A percentile compares a stretch with the other conserved stretches of the same genome.
Evolutionary conservation across 331 rosid genomes (phyloP).

Genomic region (Phaseolus coccineus): DNA sequence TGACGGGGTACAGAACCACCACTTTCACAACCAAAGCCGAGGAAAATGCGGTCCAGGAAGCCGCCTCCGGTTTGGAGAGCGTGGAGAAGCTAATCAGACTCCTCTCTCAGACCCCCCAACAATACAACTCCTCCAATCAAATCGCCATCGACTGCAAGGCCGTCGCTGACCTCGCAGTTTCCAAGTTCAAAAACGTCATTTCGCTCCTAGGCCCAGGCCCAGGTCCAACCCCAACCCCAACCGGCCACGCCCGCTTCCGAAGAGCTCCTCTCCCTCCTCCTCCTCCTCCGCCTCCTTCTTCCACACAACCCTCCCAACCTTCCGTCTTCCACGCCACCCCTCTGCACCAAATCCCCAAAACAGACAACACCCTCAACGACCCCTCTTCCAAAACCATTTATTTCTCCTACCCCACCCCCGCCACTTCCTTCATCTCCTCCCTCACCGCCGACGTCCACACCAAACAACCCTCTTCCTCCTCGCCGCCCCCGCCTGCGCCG

Average conservation of each 20-base stretch:
- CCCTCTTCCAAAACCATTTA: constrained; percentile 63
- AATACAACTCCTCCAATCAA: too few relatives aligned
- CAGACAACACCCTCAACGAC: not conserved
- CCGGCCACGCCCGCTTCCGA: constrained; percentile 89
- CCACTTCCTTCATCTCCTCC: constrained; percentile 72
- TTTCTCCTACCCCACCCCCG: constrained; percentile 54
- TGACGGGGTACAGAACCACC: constrained; percentile 52
- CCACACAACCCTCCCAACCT: not conserved
- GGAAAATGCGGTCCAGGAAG: constrained; percentile 73
- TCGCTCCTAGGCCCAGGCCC: constrained; percentile 72
- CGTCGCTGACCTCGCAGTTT: constrained; percentile 77
- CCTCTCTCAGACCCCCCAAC: constrained; percentile 43
- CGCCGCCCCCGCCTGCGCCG: constrained; percentile 58
- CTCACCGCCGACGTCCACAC: constrained; percentile 67
- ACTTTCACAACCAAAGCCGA: constrained; percentile 44
- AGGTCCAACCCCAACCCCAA: not conserved
- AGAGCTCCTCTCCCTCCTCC: constrained; percentile 61
- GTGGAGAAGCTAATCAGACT: constrained; percentile 64
- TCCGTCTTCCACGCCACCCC: constrained; percentile 63
- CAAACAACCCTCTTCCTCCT: constrained; percentile 58
- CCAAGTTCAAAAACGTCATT: constrained; percentile 82
- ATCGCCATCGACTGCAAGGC: constrained; percentile 39
- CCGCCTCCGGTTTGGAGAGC: constrained; percentile 81
- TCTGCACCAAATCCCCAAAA: constrained; percentile 48
- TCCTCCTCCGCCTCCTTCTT: not conserved